A percentile compares a stretch with the other conserved stretches of the same genome.
These are phyloP conservation scores for Acacia melanoxylon DNA, from an alignment of 306 rosid genomes.

Conservation along the genomic window DNA sequence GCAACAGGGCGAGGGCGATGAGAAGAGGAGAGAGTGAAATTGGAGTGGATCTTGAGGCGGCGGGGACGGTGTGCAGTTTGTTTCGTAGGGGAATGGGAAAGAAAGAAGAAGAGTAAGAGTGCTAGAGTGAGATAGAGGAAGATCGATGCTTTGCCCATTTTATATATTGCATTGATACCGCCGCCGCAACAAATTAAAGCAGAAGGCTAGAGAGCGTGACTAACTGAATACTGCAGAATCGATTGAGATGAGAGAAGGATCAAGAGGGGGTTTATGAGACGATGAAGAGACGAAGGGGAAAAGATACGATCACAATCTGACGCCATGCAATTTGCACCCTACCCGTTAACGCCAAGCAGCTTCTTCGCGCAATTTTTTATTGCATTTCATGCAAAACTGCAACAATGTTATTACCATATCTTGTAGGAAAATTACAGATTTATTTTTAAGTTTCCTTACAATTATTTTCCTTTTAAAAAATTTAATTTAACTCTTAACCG, in stretches of 20 bases:
- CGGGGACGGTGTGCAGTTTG: slow-evolving; percentile 61
- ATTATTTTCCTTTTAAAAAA: too few species aligned
- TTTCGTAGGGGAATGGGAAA: slow-evolving; percentile 61
- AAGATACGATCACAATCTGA: neutral
- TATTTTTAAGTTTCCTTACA: neutral
- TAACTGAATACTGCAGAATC: neutral
- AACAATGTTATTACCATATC: neutral
- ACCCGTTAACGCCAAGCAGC: neutral
- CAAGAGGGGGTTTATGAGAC: neutral
- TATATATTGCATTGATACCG: slow-evolving; percentile 21
- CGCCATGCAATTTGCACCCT: neutral
- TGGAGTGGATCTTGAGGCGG: slow-evolving; percentile 86
- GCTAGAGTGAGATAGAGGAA: slow-evolving; percentile 57
- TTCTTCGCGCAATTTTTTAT: neutral
- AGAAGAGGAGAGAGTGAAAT: slow-evolving; percentile 56
- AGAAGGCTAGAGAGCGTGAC: neutral
- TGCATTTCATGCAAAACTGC: too few species aligned
- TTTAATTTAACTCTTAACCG: neutral
- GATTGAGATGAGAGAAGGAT: neutral
- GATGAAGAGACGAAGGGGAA: neutral
- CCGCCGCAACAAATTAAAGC: too few species aligned
- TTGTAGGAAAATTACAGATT: too few species aligned
- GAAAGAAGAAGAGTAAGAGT: slow-evolving; percentile 51
- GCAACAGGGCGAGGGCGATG: slow-evolving; percentile 56
- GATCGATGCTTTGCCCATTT: slow-evolving; percentile 62